Evolutionary conservation across 352 stramenopile genomes (phyloP).

Genomic region (Phytophthora melonis): DNA sequence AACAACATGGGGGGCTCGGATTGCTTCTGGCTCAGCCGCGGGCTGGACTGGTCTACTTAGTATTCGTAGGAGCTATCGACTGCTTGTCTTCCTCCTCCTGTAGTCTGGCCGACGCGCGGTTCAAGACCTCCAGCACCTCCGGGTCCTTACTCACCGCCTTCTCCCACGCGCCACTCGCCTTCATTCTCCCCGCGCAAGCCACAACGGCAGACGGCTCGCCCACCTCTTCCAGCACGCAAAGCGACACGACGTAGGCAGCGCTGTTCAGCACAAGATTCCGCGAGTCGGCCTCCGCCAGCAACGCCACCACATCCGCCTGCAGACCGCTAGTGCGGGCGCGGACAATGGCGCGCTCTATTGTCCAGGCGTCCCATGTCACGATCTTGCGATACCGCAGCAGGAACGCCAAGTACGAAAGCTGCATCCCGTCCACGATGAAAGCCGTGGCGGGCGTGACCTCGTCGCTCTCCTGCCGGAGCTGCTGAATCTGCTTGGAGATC

Average conservation of each 20-base stretch:
- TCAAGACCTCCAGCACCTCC: slow-evolving; percentile 44
- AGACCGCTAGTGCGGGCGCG: slow-evolving; percentile 57
- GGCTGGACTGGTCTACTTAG: slow-evolving; percentile 13
- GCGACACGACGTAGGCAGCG: slow-evolving; percentile 55
- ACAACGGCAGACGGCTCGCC: slow-evolving; percentile 39
- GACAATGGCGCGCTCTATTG: slow-evolving; percentile 60
- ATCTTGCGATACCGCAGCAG: slow-evolving; percentile 62
- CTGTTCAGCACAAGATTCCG: slow-evolving; percentile 49
- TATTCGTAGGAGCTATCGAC: slow-evolving; percentile 12
- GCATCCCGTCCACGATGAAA: slow-evolving; percentile 53
- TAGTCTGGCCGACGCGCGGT: slow-evolving; percentile 27
- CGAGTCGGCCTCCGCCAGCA: slow-evolving; percentile 53
- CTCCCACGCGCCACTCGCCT: slow-evolving; percentile 38
- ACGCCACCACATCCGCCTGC: slow-evolving; percentile 49
- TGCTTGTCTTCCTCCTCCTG: slow-evolving; percentile 6
- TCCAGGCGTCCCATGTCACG: slow-evolving; percentile 60
- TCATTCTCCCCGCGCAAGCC: slow-evolving; percentile 44
- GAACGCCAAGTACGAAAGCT: slow-evolving; percentile 68
- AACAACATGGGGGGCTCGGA: not conserved
- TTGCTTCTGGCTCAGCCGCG: not conserved
- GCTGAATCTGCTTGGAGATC: slow-evolving; percentile 62
- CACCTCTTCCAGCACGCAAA: slow-evolving; percentile 50
- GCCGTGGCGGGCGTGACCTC: slow-evolving; percentile 19
- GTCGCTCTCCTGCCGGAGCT: slow-evolving; percentile 34
- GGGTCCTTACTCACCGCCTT: slow-evolving; percentile 47